Evolutionary conservation across 306 rosid species (phyloP).

Genomic region (Spatholobus suberectus): DNA sequence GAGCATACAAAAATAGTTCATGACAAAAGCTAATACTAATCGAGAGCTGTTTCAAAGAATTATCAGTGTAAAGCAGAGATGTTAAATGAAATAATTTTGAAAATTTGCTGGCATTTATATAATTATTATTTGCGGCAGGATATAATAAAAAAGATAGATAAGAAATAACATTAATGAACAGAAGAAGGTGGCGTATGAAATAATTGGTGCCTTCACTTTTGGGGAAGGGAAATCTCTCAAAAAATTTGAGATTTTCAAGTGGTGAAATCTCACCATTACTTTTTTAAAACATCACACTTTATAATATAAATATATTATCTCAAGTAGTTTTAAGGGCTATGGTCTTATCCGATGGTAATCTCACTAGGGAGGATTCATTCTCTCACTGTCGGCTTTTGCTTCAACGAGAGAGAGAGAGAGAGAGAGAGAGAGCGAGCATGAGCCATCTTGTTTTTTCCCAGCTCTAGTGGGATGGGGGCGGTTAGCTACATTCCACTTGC

Average conservation of each 20-base stretch:
- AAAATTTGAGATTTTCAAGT: no score
- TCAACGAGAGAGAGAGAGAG: not conserved
- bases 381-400: no score
- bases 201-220: slow-evolving; percentile 31
- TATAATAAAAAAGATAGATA: not conserved
- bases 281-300: no score
- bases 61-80: slow-evolving; percentile 41
- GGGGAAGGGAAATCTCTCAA: no score
- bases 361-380: no score
- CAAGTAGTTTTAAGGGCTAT: no score
- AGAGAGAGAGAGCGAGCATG: not conserved
- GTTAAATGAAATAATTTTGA: slow-evolving; percentile 20
- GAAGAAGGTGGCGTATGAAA: not conserved
- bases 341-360: no score
- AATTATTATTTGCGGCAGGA: not conserved
- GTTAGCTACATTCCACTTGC: slow-evolving; percentile 16
- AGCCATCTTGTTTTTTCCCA: not conserved
- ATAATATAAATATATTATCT: no score
- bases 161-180: not conserved
- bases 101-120: slow-evolving; percentile 13
- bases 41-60: slow-evolving; percentile 22
- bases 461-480: not conserved
- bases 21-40: not conserved
- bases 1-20: slow-evolving; percentile 46
- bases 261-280: no score